Percentiles rank a stretch among this genome's conserved stretches.
Conservation (phyloP, 352 stramenopile genomes). For the Globisporangium barbulae region DNA sequence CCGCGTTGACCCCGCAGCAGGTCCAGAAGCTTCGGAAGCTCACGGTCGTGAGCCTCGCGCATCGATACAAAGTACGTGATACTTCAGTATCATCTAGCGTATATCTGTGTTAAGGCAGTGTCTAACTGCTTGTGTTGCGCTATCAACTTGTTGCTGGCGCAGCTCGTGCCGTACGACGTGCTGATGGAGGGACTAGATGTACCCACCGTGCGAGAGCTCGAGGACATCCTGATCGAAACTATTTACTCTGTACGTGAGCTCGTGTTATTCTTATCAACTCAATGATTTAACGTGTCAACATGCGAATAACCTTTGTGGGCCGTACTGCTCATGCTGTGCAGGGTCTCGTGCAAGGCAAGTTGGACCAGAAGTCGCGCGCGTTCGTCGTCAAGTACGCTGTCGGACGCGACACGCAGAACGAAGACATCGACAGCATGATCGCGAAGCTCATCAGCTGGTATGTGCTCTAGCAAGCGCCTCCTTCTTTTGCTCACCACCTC, state of each 20-base stretch:
- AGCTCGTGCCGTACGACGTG: constrained; percentile 82
- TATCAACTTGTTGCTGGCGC: neutral
- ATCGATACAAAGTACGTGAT: constrained; percentile 66
- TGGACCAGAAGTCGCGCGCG: constrained; percentile 83
- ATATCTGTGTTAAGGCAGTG: no score
- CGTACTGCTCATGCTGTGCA: constrained; percentile 14
- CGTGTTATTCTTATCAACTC: neutral
- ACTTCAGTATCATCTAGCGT: neutral
- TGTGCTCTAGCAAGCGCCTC: neutral
- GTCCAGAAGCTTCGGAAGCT: constrained; percentile 89
- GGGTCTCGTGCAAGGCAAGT: constrained; percentile 88
- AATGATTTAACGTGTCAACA: neutral
- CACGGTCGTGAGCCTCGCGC: constrained; percentile 82
- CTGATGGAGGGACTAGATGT: constrained; percentile 81
- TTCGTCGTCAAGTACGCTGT: constrained; percentile 88
- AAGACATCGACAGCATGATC: constrained; percentile 88
- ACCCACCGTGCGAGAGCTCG: constrained; percentile 78
- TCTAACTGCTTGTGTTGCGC: neutral
- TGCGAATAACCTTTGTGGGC: neutral
- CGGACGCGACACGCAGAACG: constrained; percentile 81
- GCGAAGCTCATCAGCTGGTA: constrained; percentile 82
- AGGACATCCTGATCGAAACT: constrained; percentile 92
- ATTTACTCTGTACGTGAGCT: constrained; percentile 84
- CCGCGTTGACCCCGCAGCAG: constrained; percentile 64
- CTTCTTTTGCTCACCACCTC: neutral